phyloP scores from a whole-genome alignment of 2,329 filamentous ascomycete species.

The Colletotrichum nymphaeae region DNA sequence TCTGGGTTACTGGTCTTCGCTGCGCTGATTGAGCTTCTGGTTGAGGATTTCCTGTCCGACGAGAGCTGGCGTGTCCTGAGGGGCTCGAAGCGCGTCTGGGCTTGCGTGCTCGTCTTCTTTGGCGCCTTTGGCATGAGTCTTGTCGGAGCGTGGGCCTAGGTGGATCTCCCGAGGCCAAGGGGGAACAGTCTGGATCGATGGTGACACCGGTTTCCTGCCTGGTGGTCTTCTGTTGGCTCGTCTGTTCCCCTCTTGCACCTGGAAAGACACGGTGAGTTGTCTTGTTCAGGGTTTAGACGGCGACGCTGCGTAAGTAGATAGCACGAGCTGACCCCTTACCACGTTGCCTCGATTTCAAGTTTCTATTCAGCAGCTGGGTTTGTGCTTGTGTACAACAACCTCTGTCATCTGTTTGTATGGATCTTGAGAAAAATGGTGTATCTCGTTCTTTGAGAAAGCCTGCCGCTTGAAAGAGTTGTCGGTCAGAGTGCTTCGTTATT shows the following conservation, averaged over 20 bases:
- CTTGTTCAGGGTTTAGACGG: background rate
- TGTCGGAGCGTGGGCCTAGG: constrained; percentile 71
- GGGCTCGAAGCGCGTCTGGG: constrained; percentile 63
- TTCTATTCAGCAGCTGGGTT: background rate
- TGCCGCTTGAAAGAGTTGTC: background rate
- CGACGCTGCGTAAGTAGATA: background rate
- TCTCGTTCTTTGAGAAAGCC: background rate
- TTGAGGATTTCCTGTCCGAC: constrained; percentile 77
- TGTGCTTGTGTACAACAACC: background rate
- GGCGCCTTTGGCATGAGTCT: constrained; percentile 73
- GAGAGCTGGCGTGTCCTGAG: constrained; percentile 69
- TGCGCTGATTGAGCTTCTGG: constrained; percentile 76
- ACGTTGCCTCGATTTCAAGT: background rate
- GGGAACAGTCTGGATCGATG: background rate
- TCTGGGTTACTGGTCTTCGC: constrained; percentile 79
- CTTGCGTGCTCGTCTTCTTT: constrained; percentile 67
- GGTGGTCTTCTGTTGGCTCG: background rate
- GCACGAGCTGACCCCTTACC: background rate
- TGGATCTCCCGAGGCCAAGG: background rate
- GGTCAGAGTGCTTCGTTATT: background rate
- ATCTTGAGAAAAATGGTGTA: background rate
- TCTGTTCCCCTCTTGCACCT: background rate
- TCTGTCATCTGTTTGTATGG: background rate
- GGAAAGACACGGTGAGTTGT: constrained; percentile 19
- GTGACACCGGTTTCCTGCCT: background rate